phyloP scores from a whole-genome alignment of 768 basidiomycete species.

The Paxillus rubicundulus region DNA sequence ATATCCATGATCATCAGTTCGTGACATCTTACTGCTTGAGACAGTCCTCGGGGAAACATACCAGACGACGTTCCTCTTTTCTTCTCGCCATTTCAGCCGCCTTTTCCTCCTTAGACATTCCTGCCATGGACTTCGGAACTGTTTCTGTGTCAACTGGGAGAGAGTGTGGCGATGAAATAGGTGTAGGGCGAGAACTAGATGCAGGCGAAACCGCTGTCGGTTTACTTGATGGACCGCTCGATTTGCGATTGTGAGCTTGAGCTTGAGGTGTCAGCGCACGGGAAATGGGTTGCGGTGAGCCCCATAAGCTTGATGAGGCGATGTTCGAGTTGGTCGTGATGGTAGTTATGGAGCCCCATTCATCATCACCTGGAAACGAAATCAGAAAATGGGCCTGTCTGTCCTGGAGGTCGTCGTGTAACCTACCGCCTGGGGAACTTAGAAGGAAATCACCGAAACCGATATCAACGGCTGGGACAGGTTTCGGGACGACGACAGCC shows the following conservation, averaged over 20 bases:
- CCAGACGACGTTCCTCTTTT: conserved; percentile 90
- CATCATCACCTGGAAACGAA: conserved; percentile 8
- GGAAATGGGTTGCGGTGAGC: conserved; percentile 15
- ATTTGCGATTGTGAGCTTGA: conserved; percentile 5
- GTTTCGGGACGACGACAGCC: conserved; percentile 25
- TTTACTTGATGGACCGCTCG: conserved; percentile 1
- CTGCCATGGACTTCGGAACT: conserved; percentile 33
- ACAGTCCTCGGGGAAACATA: conserved; percentile 31
- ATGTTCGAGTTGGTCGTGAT: conserved; percentile 3
- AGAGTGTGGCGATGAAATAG: conserved; percentile 21
- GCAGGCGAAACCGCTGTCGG: conserved; percentile 8
- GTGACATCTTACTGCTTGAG: neutral
- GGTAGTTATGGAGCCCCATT: conserved; percentile 22
- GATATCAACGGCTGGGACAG: conserved; percentile 22
- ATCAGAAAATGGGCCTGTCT: neutral
- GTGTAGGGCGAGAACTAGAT: conserved; percentile 22
- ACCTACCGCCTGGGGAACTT: conserved; percentile 13
- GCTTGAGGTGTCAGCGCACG: conserved; percentile 23
- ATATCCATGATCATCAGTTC: neutral
- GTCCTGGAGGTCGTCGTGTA: neutral
- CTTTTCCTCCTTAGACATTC: conserved; percentile 86
- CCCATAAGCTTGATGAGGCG: conserved; percentile 11
- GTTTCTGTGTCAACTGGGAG: conserved; percentile 11
- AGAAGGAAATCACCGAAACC: conserved; percentile 23
- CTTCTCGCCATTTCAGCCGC: conserved; percentile 89